Evolutionary conservation across 495 filamentous ascomycete genomes (phyloP).

Genomic region (Penicillium robsamsonii): DNA sequence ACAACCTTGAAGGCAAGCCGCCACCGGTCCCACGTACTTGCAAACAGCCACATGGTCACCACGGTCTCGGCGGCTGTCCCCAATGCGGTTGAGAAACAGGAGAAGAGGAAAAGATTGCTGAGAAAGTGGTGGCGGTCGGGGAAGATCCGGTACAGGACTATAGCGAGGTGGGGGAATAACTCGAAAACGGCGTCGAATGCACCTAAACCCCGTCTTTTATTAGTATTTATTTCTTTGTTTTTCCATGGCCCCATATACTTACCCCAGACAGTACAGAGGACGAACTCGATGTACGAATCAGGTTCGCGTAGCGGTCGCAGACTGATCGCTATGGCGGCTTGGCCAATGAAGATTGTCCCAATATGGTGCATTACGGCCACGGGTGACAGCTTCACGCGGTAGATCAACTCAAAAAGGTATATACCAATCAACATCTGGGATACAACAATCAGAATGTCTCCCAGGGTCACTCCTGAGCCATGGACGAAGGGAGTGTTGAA

Average conservation of each 20-base stretch:
- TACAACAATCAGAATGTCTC: slow-evolving; percentile 42
- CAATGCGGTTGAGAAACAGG: slow-evolving; percentile 39
- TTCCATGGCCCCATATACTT: slow-evolving; percentile 4
- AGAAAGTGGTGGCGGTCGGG: slow-evolving; percentile 42
- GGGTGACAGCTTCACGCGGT: slow-evolving; percentile 41
- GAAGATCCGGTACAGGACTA: slow-evolving; percentile 48
- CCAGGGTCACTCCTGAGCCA: slow-evolving; percentile 35
- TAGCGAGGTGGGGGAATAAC: slow-evolving; percentile 49
- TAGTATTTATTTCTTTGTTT: background rate
- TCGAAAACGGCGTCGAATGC: slow-evolving; percentile 51
- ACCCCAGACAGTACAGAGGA: slow-evolving; percentile 51
- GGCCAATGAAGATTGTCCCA: slow-evolving; percentile 48
- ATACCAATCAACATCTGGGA: slow-evolving; percentile 48
- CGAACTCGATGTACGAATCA: slow-evolving; percentile 49
- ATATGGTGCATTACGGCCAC: slow-evolving; percentile 46
- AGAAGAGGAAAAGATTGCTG: slow-evolving; percentile 37
- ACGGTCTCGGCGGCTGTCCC: slow-evolving; percentile 46
- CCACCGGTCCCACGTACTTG: slow-evolving; percentile 46
- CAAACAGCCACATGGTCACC: slow-evolving; percentile 50
- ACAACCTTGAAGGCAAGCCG: slow-evolving; percentile 47
- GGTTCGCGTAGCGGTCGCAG: slow-evolving; percentile 36
- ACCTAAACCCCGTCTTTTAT: slow-evolving; percentile 23
- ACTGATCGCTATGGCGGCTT: slow-evolving; percentile 46
- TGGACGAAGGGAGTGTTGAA: slow-evolving; percentile 35
- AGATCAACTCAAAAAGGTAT: slow-evolving; percentile 50